Evolutionary conservation across 2,329 filamentous ascomycete species (phyloP).

Genomic region (Colletotrichum melonis): DNA sequence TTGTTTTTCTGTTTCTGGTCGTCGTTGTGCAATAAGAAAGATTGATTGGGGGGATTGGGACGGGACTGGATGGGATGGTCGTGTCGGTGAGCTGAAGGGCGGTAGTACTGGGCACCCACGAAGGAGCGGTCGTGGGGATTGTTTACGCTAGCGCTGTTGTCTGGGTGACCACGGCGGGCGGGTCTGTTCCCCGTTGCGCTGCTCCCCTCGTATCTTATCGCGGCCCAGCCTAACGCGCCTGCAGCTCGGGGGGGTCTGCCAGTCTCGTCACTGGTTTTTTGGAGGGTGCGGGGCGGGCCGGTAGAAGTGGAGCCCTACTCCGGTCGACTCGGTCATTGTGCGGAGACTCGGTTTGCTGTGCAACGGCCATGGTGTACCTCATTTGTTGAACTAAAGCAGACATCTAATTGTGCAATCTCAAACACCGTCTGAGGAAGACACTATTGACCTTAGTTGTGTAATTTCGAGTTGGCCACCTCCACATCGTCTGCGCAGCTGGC

Average conservation of each 20-base stretch:
- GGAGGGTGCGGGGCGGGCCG: slow-evolving; percentile 28
- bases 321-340: slow-evolving; percentile 2
- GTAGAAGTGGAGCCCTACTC: background rate
- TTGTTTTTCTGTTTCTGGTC: slow-evolving; percentile 11
- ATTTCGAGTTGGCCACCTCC: no score
- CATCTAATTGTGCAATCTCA: no score
- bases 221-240: slow-evolving; percentile 11
- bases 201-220: slow-evolving; percentile 26
- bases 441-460: no score
- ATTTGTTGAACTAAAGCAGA: no score
- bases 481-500: no score
- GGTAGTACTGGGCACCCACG: slow-evolving; percentile 11
- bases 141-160: slow-evolving; percentile 32
- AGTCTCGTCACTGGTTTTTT: background rate
- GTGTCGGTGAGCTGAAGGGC: slow-evolving; percentile 29
- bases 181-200: slow-evolving; percentile 12
- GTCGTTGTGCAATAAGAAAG: slow-evolving; percentile 6
- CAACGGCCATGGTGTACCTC: background rate
- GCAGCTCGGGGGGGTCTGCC: slow-evolving; percentile 13
- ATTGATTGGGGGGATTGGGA: background rate
- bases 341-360: slow-evolving; percentile 8
- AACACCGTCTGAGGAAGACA: no score
- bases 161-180: slow-evolving; percentile 19
- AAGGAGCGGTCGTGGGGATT: slow-evolving; percentile 25
- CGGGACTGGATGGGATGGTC: slow-evolving; percentile 12